phyloP scores from a whole-genome alignment of 1,284 basidiomycete genomes.

The Malassezia caprae region DNA sequence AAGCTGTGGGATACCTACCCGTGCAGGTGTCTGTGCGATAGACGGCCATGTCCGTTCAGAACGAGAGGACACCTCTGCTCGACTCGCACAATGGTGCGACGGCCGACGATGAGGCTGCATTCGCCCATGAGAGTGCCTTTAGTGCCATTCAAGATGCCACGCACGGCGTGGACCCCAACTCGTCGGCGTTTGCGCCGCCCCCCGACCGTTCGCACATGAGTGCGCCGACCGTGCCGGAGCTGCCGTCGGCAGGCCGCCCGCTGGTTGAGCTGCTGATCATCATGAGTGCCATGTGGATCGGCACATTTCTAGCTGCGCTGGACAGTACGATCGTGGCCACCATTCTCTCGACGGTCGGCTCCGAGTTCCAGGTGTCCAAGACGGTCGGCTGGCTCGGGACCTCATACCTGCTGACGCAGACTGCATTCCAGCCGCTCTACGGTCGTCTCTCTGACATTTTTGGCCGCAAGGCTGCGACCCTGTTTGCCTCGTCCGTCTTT shows the following conservation, averaged over 20 bases:
- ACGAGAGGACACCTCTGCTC: constrained; percentile 31
- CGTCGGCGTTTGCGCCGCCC: constrained; percentile 41
- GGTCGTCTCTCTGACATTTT: constrained; percentile 43
- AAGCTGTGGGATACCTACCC: background rate
- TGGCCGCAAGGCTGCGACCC: constrained; percentile 42
- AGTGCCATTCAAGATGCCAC: constrained; percentile 36
- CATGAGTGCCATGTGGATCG: constrained; percentile 47
- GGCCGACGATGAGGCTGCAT: constrained; percentile 29
- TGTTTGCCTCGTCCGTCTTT: constrained; percentile 43
- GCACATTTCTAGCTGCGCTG: constrained; percentile 37
- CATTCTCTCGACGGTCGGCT: constrained; percentile 39
- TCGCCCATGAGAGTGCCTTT: constrained; percentile 43
- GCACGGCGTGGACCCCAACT: constrained; percentile 44
- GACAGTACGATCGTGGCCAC: constrained; percentile 46
- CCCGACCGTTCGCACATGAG: constrained; percentile 38
- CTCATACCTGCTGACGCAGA: constrained; percentile 45
- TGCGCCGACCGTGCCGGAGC: constrained; percentile 18
- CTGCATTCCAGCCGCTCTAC: constrained; percentile 46
- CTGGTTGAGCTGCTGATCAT: constrained; percentile 37
- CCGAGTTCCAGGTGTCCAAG: constrained; percentile 43
- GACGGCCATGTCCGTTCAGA: constrained; percentile 1
- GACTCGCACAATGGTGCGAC: constrained; percentile 18
- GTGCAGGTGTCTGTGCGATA: background rate
- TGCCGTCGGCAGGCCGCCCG: constrained; percentile 19
- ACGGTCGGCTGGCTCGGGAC: constrained; percentile 44